These are phyloP conservation scores for Curvularia sp. DNA, from an alignment of 2,329 filamentous ascomycete species.

Conservation along the genomic window DNA sequence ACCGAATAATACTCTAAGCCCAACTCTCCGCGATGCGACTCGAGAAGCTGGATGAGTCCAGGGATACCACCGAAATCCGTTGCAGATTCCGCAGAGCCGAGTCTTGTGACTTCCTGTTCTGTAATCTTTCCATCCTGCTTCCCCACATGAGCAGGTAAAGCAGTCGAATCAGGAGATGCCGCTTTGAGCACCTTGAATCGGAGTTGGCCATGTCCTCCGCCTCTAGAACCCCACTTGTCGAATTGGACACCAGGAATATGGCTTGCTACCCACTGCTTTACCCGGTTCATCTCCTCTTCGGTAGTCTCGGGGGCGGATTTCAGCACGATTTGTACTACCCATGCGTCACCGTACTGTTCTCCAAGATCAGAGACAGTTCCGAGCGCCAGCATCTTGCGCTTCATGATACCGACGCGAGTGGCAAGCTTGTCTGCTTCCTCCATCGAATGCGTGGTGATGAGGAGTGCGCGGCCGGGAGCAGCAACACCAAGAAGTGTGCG, in stretches of 20 bases:
- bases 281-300: conserved; percentile 68
- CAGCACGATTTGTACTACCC: conserved; percentile 83
- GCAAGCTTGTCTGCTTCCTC: conserved; percentile 93
- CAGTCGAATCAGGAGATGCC: conserved; percentile 35
- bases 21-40: conserved; percentile 71
- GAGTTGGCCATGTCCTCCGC: conserved; percentile 82
- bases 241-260: conserved; percentile 71
- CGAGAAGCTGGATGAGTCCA: conserved; percentile 73
- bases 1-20: conserved; percentile 88
- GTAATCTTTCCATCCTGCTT: conserved; percentile 19
- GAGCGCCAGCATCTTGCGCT: conserved; percentile 82
- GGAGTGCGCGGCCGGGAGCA: conserved; percentile 74
- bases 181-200: conserved; percentile 77
- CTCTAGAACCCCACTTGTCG: conserved; percentile 64
- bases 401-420: conserved; percentile 83
- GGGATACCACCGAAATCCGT: conserved; percentile 63
- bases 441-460: conserved; percentile 94
- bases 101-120: conserved; percentile 32
- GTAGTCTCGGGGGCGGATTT: conserved; percentile 75
- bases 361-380: conserved; percentile 78
- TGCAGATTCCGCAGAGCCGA: conserved; percentile 21
- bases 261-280: conserved; percentile 70
- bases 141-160: conserved; percentile 27
- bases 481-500: conserved; percentile 77
- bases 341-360: conserved; percentile 75